Base-by-base conservation (phyloP, 2,329 filamentous ascomycete genomes). In the Scytalidium lignicola region DNA sequence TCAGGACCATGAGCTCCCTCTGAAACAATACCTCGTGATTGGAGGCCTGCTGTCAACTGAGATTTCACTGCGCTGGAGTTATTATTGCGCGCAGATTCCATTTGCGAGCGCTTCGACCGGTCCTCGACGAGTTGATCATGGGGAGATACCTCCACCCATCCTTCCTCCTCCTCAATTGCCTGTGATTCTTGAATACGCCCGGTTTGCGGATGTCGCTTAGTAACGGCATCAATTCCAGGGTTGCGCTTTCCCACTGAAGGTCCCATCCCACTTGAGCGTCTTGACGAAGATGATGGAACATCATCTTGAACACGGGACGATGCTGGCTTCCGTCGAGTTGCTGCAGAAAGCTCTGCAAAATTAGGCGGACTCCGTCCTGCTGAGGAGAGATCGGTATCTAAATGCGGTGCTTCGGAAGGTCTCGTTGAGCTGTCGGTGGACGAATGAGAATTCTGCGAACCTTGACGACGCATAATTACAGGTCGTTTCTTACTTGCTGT, bases 401-500 rank as follows among this genome's bases (percentile, higher is more conserved):
- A 18, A 8, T 20, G 43, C 15, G 51, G 40, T 20, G 53, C 43
- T 21, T 52, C 53, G 9, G 40, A 13, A 37, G 32, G 28, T 39
- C 51, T 55, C 19, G 47, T 44, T 28, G 49, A 29, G 28, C 48
- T 55, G 3, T 62, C 58, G 22, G 53, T 51, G 3, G 57, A 62
- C 29, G 60, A 59, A 28, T 55, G 49, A 18, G 58, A 60, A n/a
- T 54, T 54, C 48, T 64, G 76, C 1, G 76, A 78, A 54, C 73
- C 78, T 32, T 67, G 64, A 28, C 72, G 70, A 43, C 74, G 70
- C 13, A 71, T 63, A 51, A 78, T 65, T 8, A 70, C 64, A 0
- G 75, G 71, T 41, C 74, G 69, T 46, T 73, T 69, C 58, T 72
- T 78, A 4, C 69, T 67, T 1, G 67, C 62, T 10, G 54, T 52